Evolutionary conservation across 108 stramenopile species (phyloP).

Genomic region (Skeletonema menzelii): DNA sequence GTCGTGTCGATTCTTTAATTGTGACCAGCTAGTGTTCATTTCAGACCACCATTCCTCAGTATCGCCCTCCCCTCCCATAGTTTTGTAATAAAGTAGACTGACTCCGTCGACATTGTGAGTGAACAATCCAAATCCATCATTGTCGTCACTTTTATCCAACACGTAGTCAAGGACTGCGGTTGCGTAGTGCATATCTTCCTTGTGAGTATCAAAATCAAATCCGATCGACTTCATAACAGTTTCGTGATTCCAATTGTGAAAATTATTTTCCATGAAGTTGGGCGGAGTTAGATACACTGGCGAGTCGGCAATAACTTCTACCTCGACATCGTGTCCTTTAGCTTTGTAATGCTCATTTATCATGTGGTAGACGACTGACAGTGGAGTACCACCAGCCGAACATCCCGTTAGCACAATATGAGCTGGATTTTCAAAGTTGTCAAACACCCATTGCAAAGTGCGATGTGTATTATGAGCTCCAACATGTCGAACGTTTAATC

Average conservation of each 20-base stretch:
- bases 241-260: conserved; percentile 43
- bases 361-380: conserved; percentile 51
- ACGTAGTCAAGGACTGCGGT: conserved; percentile 41
- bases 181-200: conserved; percentile 32
- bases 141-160: conserved; percentile 30
- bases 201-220: conserved; percentile 46
- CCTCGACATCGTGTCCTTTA: conserved; percentile 10
- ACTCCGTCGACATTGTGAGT: conserved; percentile 48
- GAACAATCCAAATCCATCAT: conserved; percentile 41
- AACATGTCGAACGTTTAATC: conserved; percentile 23
- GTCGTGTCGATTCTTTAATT: conserved; percentile 25
- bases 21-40: conserved; percentile 28
- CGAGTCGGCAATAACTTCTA: conserved; percentile 47
- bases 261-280: conserved; percentile 46
- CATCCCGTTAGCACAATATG: conserved; percentile 56
- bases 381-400: conserved; percentile 54
- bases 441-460: conserved; percentile 47
- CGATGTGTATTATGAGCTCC: conserved; percentile 46
- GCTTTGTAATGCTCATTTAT: conserved; percentile 39
- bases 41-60: conserved; percentile 38
- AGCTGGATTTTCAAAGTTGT: conserved; percentile 48
- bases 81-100: conserved; percentile 39
- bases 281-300: conserved; percentile 53
- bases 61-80: conserved; percentile 39
- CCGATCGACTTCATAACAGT: conserved; percentile 45